Base-by-base conservation (phyloP, 495 filamentous ascomycete genomes). In the Aspergillus funiculosus region DNA sequence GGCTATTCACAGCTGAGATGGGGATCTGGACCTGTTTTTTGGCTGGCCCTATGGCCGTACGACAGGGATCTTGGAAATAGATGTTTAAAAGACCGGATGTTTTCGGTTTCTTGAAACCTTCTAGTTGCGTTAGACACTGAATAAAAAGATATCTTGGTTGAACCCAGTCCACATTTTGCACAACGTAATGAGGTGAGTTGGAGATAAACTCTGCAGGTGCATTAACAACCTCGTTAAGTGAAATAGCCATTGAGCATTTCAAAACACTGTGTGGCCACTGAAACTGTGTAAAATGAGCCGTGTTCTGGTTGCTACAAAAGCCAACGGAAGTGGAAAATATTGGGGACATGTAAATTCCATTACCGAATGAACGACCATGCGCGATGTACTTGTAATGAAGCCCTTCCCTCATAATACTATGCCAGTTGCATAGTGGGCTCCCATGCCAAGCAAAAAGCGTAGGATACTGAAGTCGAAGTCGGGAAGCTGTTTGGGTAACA, bases 101-200 rank as follows among this genome's bases (percentile, higher is more conserved):
- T 11, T n/a, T n/a, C n/a, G n/a, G n/a, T n/a, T n/a, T n/a, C n/a
- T n/a, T n/a, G n/a, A n/a, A n/a, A 20, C 1, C 17, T 18, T 1
- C 13, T 35, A 6, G 17, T 15, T 5, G 44, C 22, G 18, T 20
- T 9, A 1, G 36, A 19, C 48, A 32, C 53, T 73, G 52, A 41
- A 94, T 80, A 52, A 95, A 89, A 2, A 97, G 71, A 62, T 94
- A 97, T 46, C 91, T 75, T 17, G 86, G 85, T 56, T 95, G 90
- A 47, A 94, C 90, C 91, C 91, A 97, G 51, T 94, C 84, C 10
- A 84, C 66, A 25, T 87, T 73, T 4, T 73, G 59, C 2, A 97
- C 83, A 11, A 95, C 91, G 24, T 85, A 80, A 59, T 82, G 76
- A 0, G 82, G 84, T 0, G 3, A 25, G 1, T 63, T 71, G 42